These are phyloP conservation scores for Plectosphaerella plurivora DNA, from an alignment of 2,329 filamentous ascomycete species.

Conservation along the genomic window DNA sequence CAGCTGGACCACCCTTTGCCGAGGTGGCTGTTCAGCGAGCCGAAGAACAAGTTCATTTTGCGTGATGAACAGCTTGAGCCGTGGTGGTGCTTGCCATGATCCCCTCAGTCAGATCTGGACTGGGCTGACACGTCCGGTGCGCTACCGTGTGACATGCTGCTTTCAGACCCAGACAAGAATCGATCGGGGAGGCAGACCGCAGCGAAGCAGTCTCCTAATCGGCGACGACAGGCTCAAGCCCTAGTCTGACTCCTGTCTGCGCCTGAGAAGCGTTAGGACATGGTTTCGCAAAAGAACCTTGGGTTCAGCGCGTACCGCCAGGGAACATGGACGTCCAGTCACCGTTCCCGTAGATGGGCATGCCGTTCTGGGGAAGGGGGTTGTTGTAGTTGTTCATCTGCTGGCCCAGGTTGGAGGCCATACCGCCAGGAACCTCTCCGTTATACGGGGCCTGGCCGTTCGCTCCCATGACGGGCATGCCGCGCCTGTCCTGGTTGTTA, in stretches of 20 bases:
- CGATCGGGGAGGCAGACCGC: too few relatives aligned
- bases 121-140: too few relatives aligned
- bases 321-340: slow-evolving; percentile 80
- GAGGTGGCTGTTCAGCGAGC: too few relatives aligned
- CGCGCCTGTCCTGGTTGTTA: slow-evolving; percentile 52
- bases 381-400: slow-evolving; percentile 62
- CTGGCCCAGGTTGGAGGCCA: slow-evolving; percentile 58
- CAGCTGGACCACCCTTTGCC: too few relatives aligned
- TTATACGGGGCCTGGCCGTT: slow-evolving; percentile 50
- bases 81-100: too few relatives aligned
- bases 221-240: slow-evolving; percentile 52
- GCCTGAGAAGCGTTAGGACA: slow-evolving; percentile 63
- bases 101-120: too few relatives aligned
- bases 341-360: slow-evolving; percentile 58
- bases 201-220: slow-evolving; percentile 19
- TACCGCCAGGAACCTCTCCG: slow-evolving; percentile 53
- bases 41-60: too few relatives aligned
- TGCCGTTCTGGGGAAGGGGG: slow-evolving; percentile 55
- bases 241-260: slow-evolving; percentile 66
- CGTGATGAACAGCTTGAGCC: too few relatives aligned
- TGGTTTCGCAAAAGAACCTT: slow-evolving; percentile 30
- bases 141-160: too few relatives aligned
- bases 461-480: slow-evolving; percentile 50
- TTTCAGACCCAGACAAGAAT: too few relatives aligned
- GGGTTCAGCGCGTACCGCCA: slow-evolving; percentile 60